Base-by-base conservation (phyloP, 805 yeast species). In the Metschnikowia peoriensis region DNA sequence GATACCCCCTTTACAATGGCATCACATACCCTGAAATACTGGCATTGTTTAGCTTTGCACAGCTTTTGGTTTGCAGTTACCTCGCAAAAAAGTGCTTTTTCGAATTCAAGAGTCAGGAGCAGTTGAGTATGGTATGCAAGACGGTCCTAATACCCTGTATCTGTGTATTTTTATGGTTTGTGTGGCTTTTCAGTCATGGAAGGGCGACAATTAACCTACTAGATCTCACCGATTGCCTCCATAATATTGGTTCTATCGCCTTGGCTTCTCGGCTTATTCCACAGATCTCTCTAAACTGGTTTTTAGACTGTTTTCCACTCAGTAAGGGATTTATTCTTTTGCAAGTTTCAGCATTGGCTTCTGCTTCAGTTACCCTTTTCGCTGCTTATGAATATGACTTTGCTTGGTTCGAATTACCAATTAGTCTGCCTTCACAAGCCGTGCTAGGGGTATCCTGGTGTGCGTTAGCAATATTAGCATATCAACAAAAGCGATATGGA, bases 221-320 rank as follows among this genome's bases (percentile, higher is more conserved):
- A 6, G 62, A 59, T 15, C 12, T 59, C 22, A 61, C 61, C 4
- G 58, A 57, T 39, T 48, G 49, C 14, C 50, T 57, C 14, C 51
- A 54, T 37, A 44, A 46, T 17, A 44, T 59, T 10, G 59, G 60
- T 7, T 28, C 48, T 22, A 29, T 55, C 11, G 44, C 57, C 1
- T 46, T 52, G 44, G 51, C 58, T 17, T 44, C 45, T 32, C 43
- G 58, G 39, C 54, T 59, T 41, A 45, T 57, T 12, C 57, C 59
- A 8, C 60, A 55, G 43, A 38, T 52, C n/a, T 55, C 61, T 11
- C 49, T 51, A 15, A 54, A 55, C 42, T 57, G 60, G 60, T 59
- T 59, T 16, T 41, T 50, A 27, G 53, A 46, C 51, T 41, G 44
- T 40, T 51, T 45, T 29, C 48, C 52, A 4, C 34, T 47, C 28